These are phyloP conservation scores for Bremia lactucae DNA, from an alignment of 352 stramenopile genomes.

Conservation along the genomic window DNA sequence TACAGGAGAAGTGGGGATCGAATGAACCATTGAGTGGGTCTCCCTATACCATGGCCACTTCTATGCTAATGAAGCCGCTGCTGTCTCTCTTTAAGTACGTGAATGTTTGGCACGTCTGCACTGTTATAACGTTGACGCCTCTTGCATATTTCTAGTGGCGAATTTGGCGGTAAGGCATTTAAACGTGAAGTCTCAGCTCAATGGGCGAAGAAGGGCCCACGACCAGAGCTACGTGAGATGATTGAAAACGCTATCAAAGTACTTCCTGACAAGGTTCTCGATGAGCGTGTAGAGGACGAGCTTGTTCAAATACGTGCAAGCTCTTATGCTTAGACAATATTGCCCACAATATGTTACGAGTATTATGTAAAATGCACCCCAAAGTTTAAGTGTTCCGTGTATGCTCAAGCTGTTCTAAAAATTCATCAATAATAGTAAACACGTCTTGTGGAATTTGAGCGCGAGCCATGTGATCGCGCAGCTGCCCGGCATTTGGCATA, in stretches of 20 bases:
- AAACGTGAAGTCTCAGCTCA: constrained; percentile 65
- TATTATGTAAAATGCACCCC: too few relatives aligned
- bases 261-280: constrained; percentile 59
- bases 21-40: constrained; percentile 29
- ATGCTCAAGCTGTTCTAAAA: constrained; percentile 26
- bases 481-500: constrained; percentile 52
- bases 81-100: constrained; percentile 69
- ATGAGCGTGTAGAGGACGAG: constrained; percentile 58
- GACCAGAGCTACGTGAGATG: constrained; percentile 58
- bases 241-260: constrained; percentile 61
- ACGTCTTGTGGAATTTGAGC: constrained; percentile 39
- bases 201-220: constrained; percentile 52
- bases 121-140: neutral
- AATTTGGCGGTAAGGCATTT: constrained; percentile 70
- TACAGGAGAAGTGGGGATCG: constrained; percentile 64
- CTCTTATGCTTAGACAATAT: too few relatives aligned
- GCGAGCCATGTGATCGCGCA: constrained; percentile 46
- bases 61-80: constrained; percentile 68
- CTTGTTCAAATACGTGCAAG: too few relatives aligned
- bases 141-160: constrained; percentile 31
- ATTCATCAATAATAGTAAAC: constrained; percentile 48
- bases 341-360: too few relatives aligned
- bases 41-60: constrained; percentile 71
- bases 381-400: too few relatives aligned
- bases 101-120: too few relatives aligned